Percentiles rank a stretch among this genome's conserved stretches.
Evolutionary conservation across 2,329 filamentous ascomycete genomes (phyloP).

Genomic region (Fusarium odoratissimum): DNA sequence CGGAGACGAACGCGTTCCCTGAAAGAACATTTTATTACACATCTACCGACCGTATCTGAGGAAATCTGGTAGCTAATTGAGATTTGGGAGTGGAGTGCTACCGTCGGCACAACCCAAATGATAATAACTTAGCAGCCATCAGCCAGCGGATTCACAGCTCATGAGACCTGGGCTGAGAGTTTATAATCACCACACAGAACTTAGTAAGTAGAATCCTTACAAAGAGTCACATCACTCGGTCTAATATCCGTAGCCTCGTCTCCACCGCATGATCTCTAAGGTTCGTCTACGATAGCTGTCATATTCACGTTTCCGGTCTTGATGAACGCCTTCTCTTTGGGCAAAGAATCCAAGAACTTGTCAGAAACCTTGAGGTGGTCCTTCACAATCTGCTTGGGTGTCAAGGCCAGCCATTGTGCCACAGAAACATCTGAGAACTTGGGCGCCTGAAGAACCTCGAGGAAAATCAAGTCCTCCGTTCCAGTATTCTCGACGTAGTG

Average conservation of each 20-base stretch:
- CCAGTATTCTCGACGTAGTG: conserved; percentile 24
- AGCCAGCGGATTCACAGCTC: too few relatives aligned
- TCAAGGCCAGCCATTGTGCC: conserved; percentile 16
- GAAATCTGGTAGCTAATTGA: too few relatives aligned
- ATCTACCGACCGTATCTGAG: too few relatives aligned
- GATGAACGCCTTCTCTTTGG: conserved; percentile 18
- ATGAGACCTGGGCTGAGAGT: too few relatives aligned
- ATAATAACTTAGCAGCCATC: too few relatives aligned
- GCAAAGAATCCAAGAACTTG: conserved; percentile 9
- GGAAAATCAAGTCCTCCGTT: conserved; percentile 9
- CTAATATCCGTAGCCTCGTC: background rate
- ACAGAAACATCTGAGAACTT: conserved; percentile 19
- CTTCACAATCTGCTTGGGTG: conserved; percentile 13
- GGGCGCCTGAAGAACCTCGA: conserved; percentile 14
- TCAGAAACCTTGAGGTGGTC: conserved; percentile 18
- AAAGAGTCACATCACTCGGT: too few relatives aligned
- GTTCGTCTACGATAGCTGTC: conserved; percentile 1
- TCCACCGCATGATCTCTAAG: background rate
- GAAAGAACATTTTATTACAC: too few relatives aligned
- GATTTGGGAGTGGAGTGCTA: too few relatives aligned
- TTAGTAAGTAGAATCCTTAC: too few relatives aligned
- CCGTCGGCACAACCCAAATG: too few relatives aligned
- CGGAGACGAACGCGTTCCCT: too few relatives aligned
- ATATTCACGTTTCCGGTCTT: conserved; percentile 2
- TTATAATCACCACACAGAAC: too few relatives aligned